phyloP scores from a whole-genome alignment of 208 protist genomes.

The Leishmania major region DNA sequence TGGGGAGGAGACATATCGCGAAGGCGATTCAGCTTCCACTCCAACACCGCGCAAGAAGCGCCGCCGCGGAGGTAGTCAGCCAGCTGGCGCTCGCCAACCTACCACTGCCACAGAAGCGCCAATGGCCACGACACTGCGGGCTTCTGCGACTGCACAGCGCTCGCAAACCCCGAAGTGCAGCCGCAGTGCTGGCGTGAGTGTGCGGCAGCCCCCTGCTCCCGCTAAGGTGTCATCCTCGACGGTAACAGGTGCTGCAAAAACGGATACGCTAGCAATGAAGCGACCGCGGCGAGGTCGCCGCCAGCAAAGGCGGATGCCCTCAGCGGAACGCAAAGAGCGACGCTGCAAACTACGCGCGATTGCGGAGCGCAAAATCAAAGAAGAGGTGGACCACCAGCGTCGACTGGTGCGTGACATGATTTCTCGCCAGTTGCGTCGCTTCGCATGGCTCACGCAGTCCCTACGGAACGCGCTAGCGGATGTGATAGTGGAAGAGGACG shows the following conservation, averaged over 20 bases:
- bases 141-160: background rate
- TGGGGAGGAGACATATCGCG: background rate
- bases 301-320: conserved; percentile 1
- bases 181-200: background rate
- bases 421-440: conserved; percentile 38
- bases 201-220: background rate
- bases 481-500: conserved; percentile 31
- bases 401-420: conserved; percentile 53
- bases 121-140: background rate
- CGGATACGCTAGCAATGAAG: background rate
- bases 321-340: conserved; percentile 23
- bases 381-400: conserved; percentile 32
- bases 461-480: conserved; percentile 41
- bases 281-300: background rate
- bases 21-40: background rate
- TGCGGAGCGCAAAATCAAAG: conserved; percentile 26
- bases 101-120: background rate
- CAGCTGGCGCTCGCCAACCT: background rate
- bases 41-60: background rate
- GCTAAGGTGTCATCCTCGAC: background rate
- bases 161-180: background rate
- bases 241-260: background rate
- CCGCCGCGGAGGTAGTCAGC: conserved; percentile 10
- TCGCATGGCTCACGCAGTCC: conserved; percentile 37
- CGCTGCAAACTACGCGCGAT: conserved; percentile 28